Conservation (phyloP, 257 asterid genomes). For the Scutellaria barbata region DNA sequence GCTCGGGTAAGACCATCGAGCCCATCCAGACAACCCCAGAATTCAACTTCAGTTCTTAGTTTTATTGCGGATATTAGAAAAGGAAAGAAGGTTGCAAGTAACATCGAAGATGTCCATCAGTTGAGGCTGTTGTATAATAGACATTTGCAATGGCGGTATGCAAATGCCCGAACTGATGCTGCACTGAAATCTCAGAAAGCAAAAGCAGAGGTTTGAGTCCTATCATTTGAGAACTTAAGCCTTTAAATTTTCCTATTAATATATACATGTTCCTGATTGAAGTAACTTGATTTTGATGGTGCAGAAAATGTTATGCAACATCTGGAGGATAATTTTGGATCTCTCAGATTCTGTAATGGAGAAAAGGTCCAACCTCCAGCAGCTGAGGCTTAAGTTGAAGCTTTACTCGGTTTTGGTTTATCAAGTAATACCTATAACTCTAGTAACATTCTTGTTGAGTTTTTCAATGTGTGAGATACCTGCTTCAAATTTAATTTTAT, state of each 20-base stretch:
- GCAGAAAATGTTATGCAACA: slow-evolving; percentile 72
- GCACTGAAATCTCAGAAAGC: slow-evolving; percentile 55
- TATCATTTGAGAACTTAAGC: slow-evolving; percentile 22
- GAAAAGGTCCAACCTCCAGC: slow-evolving; percentile 67
- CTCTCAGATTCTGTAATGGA: slow-evolving; percentile 54
- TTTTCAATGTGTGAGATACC: slow-evolving; percentile 11
- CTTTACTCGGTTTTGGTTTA: slow-evolving; percentile 58
- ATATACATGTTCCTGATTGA: background rate
- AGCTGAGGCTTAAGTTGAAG: slow-evolving; percentile 61
- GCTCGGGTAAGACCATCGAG: slow-evolving; percentile 71
- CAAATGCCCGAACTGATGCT: slow-evolving; percentile 66
- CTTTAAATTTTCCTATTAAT: slow-evolving; percentile 11
- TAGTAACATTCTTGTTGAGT: slow-evolving; percentile 7
- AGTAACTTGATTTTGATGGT: slow-evolving; percentile 34
- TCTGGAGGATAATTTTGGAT: slow-evolving; percentile 60
- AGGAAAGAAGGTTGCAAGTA: slow-evolving; percentile 69
- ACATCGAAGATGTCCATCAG: slow-evolving; percentile 83
- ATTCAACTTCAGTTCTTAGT: slow-evolving; percentile 74
- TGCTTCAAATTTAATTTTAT: slow-evolving; percentile 20
- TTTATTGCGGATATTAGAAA: slow-evolving; percentile 78
- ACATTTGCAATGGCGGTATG: slow-evolving; percentile 85
- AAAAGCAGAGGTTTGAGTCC: slow-evolving; percentile 71
- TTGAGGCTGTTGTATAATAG: slow-evolving; percentile 78
- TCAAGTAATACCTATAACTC: slow-evolving; percentile 53
- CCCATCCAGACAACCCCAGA: slow-evolving; percentile 73